Evolutionary conservation across 345 rosid genomes (phyloP), one percentile per base, ranked within the genome.

Genomic region (Murraya paniculata): DNA sequence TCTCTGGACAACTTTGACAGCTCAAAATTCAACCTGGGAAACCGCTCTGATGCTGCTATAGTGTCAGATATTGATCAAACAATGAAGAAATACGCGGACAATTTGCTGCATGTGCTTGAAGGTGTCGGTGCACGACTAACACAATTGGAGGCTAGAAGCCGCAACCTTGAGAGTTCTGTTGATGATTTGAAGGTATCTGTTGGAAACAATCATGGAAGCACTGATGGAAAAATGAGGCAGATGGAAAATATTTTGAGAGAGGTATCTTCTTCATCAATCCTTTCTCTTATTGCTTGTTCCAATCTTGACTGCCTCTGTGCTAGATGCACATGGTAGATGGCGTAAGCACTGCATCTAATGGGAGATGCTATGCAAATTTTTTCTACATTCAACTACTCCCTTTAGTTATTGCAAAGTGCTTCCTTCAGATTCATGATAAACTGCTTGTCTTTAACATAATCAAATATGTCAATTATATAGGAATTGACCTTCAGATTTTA

Each of bases 101-200:
- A 82, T 77, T 78, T 93, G 91, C 59, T 92, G 73, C 90, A 90
- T 82, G 89, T 76, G 14, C 76, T 93, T 81, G 95, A 93, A 79
- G 90, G 90, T 77, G 89, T 95, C 50, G 87, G 95, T 80, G 91
- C 95, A 24, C 90, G 95, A 16, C 81, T 95, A 24, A 91, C 93
- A 1, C 98, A 92, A 79, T 83, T 95, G 84, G 98, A 95, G 84
- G 89, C 86, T 72, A 90, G 95, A 81, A 89, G 89, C 19, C 87
- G 87, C 18, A 79, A 84, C 81, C 88, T 95, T 2, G 98, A 95
- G 89, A 81, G 77, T 71, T 79, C 95, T 70, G 89, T 95, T 9
- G 97, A 93, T 85, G 98, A 93, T 85, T 87, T 95, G 83, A 95
- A 93, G 84, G 79, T 84, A 60, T 86, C 93, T 78, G 89, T 92